phyloP scores from a whole-genome alignment of 2,329 filamentous ascomycete genomes.

The Lasiodiplodia hormozganensis region DNA sequence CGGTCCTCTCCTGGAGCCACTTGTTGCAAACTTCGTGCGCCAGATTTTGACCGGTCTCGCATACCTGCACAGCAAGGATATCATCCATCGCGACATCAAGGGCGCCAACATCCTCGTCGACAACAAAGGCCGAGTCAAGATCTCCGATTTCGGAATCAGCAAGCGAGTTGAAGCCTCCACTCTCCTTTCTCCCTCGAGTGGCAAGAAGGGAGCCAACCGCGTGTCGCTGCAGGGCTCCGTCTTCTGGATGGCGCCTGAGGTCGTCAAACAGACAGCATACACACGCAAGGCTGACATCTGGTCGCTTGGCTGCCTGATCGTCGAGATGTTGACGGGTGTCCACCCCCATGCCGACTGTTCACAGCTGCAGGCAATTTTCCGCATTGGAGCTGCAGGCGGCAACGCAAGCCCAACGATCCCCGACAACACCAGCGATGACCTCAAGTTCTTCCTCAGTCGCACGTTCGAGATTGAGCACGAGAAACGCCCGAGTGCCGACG shows the following conservation, averaged over 20 bases:
- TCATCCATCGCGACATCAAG: slow-evolving; percentile 99
- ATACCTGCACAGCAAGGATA: slow-evolving; percentile 92
- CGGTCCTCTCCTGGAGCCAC: slow-evolving; percentile 88
- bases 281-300: slow-evolving; percentile 99
- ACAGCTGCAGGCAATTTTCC: slow-evolving; percentile 97
- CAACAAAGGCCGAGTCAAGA: slow-evolving; percentile 99
- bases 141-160: slow-evolving; percentile 98
- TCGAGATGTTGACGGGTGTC: slow-evolving; percentile 98
- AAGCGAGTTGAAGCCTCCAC: slow-evolving; percentile 96
- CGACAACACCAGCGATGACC: slow-evolving; percentile 83
- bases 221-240: slow-evolving; percentile 92
- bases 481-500: slow-evolving; percentile 88
- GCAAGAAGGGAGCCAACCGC: slow-evolving; percentile 65
- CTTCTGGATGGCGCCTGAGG: slow-evolving; percentile 99
- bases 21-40: slow-evolving; percentile 94
- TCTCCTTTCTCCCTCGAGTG: slow-evolving; percentile 62
- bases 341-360: slow-evolving; percentile 98
- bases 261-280: slow-evolving; percentile 96
- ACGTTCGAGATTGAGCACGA: slow-evolving; percentile 98
- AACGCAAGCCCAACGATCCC: slow-evolving; percentile 89
- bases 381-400: slow-evolving; percentile 78
- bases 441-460: slow-evolving; percentile 79
- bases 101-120: slow-evolving; percentile 98
- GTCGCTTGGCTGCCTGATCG: slow-evolving; percentile 94
- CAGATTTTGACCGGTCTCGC: slow-evolving; percentile 93